Evolutionary conservation across 306 rosid species (phyloP).

Genomic region (Dryas octopetala): DNA sequence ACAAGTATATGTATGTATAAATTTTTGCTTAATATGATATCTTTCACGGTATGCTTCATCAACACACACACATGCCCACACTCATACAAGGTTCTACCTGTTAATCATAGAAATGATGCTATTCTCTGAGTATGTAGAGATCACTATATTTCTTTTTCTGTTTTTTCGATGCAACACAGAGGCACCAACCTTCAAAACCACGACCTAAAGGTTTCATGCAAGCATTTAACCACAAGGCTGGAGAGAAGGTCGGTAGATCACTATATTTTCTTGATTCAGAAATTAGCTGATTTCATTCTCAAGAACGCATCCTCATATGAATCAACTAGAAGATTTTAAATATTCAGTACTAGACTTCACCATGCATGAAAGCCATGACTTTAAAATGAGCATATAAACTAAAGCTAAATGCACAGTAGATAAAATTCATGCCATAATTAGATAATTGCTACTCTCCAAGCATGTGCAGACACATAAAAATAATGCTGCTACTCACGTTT

Average conservation of each 20-base stretch:
- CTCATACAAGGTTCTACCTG: background rate
- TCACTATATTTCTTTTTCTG: background rate
- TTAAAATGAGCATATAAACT: too few relatives aligned
- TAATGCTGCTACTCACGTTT: slow-evolving; percentile 61
- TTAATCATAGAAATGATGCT: background rate
- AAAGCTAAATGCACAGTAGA: background rate
- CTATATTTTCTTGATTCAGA: background rate
- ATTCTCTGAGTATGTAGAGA: background rate
- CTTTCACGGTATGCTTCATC: too few relatives aligned
- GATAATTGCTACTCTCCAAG: background rate
- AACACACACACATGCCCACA: too few relatives aligned
- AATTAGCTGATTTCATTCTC: background rate
- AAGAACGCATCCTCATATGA: background rate
- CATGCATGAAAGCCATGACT: background rate
- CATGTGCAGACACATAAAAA: background rate
- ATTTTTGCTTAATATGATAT: too few relatives aligned
- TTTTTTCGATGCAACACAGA: too few relatives aligned
- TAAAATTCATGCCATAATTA: background rate
- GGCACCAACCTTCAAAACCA: too few relatives aligned
- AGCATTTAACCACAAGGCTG: too few relatives aligned
- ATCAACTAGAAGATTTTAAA: background rate
- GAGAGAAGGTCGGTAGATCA: too few relatives aligned
- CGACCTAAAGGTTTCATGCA: too few relatives aligned
- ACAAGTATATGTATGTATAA: too few relatives aligned
- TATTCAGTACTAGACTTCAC: background rate